These are phyloP conservation scores for Aspergillus sp. DNA, from an alignment of 2,329 filamentous ascomycete genomes.

Conservation along the genomic window DNA sequence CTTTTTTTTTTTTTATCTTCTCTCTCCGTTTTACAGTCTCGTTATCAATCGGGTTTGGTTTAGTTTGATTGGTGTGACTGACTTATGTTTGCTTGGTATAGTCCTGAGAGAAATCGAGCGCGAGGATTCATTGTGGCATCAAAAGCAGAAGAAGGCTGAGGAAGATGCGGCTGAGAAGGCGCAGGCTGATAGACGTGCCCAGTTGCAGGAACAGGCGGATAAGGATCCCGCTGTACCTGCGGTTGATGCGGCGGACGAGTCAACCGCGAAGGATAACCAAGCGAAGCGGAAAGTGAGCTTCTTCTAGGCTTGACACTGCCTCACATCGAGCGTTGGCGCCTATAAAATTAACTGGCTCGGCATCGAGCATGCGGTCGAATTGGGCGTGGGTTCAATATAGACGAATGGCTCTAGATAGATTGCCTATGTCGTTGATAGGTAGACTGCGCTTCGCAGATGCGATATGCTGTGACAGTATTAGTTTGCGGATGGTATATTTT, in stretches of 20 bases:
- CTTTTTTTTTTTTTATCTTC: neutral
- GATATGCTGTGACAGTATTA: neutral
- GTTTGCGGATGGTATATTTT: neutral
- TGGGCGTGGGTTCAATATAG: neutral
- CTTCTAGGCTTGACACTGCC: slow-evolving; percentile 19
- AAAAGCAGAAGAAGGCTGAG: slow-evolving; percentile 19
- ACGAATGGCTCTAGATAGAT: neutral
- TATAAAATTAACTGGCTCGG: neutral
- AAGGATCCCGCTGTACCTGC: neutral
- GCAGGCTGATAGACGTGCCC: slow-evolving; percentile 18
- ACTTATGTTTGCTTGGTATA: slow-evolving; percentile 22
- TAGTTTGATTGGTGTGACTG: neutral
- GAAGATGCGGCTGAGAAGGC: slow-evolving; percentile 25
- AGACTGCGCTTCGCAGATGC: neutral
- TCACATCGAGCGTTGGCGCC: neutral
- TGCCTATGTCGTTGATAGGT: neutral
- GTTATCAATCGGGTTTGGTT: no score
- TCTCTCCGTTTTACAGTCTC: no score
- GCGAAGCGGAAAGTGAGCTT: slow-evolving; percentile 30
- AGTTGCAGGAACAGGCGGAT: neutral
- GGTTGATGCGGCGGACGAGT: slow-evolving; percentile 7
- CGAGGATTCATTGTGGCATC: slow-evolving; percentile 41
- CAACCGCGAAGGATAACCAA: slow-evolving; percentile 7
- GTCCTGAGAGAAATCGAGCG: slow-evolving; percentile 41
- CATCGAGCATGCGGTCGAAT: neutral